Percentiles rank a stretch among this genome's conserved stretches.
phyloP scores from a whole-genome alignment of 352 stramenopile species.

The Elongisporangium anandrum region DNA sequence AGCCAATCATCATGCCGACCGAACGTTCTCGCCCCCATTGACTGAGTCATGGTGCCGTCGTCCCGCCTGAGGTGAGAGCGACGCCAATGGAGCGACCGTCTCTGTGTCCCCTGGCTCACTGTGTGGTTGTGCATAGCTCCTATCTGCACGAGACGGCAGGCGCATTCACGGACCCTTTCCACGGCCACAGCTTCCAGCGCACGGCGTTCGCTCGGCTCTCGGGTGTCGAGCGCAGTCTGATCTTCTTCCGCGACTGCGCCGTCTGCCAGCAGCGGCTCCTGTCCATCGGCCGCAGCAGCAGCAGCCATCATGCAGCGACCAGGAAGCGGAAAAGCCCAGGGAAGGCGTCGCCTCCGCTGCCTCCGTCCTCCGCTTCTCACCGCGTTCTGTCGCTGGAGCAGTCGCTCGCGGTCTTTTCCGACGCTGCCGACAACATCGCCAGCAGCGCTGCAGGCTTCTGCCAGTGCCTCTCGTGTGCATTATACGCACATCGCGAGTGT shows the following conservation, averaged over 20 bases:
- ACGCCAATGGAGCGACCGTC: not conserved
- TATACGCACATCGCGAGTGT: slow-evolving; percentile 53
- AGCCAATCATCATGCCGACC: not conserved
- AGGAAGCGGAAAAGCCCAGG: not conserved
- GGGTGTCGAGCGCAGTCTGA: slow-evolving; percentile 44
- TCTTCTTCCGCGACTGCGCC: slow-evolving; percentile 62
- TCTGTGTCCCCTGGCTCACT: not conserved
- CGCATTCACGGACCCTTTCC: slow-evolving; percentile 37
- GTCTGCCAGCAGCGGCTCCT: slow-evolving; percentile 48
- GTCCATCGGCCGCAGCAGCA: slow-evolving; percentile 15
- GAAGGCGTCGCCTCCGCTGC: not conserved
- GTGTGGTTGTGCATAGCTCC: slow-evolving; percentile 14
- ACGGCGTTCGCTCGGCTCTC: slow-evolving; percentile 24
- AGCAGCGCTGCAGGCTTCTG: slow-evolving; percentile 19
- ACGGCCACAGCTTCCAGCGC: slow-evolving; percentile 55
- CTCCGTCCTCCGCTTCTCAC: not conserved
- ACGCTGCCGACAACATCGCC: not conserved
- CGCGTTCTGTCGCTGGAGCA: not conserved
- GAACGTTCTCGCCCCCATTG: not conserved
- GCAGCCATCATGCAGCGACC: not conserved
- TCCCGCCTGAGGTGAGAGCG: not conserved
- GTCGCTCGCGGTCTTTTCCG: not conserved
- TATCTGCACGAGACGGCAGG: slow-evolving; percentile 36
- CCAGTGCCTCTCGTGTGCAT: slow-evolving; percentile 52
- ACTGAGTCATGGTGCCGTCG: not conserved